phyloP scores from a whole-genome alignment of 2,329 filamentous ascomycete genomes.

The Mollisia scopiformis region DNA sequence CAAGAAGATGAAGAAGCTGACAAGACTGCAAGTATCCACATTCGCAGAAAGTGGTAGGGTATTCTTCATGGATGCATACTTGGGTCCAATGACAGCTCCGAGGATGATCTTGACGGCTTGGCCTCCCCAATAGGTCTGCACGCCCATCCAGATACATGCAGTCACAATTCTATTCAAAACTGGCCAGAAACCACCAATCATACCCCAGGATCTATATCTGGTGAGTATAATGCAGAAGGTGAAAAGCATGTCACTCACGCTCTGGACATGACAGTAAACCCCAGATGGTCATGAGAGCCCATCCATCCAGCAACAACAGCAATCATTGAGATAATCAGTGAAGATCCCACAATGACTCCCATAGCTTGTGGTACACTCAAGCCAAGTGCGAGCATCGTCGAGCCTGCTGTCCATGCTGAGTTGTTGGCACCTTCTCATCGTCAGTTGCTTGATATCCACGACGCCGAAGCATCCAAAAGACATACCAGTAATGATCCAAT shows the following conservation, averaged over 20 bases:
- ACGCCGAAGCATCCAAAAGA: not conserved
- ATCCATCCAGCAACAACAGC: slow-evolving; percentile 40
- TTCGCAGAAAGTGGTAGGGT: slow-evolving; percentile 32
- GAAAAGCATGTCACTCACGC: slow-evolving; percentile 12
- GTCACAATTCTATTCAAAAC: slow-evolving; percentile 38
- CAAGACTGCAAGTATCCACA: slow-evolving; percentile 31
- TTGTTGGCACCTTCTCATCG: slow-evolving; percentile 29
- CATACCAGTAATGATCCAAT: slow-evolving; percentile 36
- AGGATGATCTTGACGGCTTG: slow-evolving; percentile 38
- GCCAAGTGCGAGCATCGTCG: slow-evolving; percentile 34
- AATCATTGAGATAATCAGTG: slow-evolving; percentile 37
- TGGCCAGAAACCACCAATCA: slow-evolving; percentile 39
- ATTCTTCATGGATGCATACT: slow-evolving; percentile 31
- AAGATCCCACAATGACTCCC: slow-evolving; percentile 37
- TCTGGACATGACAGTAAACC: slow-evolving; percentile 38
- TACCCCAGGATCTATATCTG: slow-evolving; percentile 31
- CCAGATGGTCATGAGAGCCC: slow-evolving; percentile 38
- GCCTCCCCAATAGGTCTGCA: slow-evolving; percentile 36
- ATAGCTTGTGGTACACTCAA: slow-evolving; percentile 37
- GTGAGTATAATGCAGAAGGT: not conserved
- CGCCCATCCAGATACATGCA: slow-evolving; percentile 37
- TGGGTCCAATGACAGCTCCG: slow-evolving; percentile 33
- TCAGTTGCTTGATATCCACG: not conserved
- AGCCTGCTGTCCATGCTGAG: slow-evolving; percentile 35
- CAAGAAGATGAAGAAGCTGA: slow-evolving; percentile 38